phyloP scores from a whole-genome alignment of 306 rosid species.

The Styphnolobium japonicum region DNA sequence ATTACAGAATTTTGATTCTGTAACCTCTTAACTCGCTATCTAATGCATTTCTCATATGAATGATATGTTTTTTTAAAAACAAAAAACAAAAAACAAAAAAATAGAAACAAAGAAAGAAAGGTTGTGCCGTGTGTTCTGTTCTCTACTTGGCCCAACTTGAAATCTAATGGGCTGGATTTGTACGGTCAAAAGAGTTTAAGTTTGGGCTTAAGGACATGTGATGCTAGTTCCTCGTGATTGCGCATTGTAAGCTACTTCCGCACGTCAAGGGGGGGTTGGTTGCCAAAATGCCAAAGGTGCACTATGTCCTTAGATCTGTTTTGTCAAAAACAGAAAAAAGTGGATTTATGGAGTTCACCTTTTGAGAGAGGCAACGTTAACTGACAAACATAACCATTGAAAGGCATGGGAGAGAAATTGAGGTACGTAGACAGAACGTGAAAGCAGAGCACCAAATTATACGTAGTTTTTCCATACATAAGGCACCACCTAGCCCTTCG shows the following conservation, averaged over 20 bases:
- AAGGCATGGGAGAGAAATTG: not conserved
- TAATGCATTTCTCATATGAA: not conserved
- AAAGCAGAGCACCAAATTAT: not conserved
- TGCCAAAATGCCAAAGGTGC: not conserved
- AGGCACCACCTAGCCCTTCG: not conserved
- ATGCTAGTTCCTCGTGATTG: not conserved
- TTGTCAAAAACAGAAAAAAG: constrained; percentile 6
- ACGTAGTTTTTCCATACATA: not conserved
- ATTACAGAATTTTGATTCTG: not conserved
- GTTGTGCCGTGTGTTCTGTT: not conserved
- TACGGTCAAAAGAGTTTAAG: not conserved
- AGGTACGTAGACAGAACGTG: not conserved
- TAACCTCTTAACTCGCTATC: not conserved
- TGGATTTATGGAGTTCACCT: not conserved
- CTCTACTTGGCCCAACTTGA: not conserved
- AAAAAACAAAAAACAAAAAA: too few relatives aligned
- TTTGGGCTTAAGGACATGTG: not conserved
- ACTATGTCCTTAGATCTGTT: not conserved
- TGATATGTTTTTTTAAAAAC: not conserved
- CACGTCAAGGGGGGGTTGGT: too few relatives aligned
- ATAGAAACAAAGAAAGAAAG: not conserved
- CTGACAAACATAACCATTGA: not conserved
- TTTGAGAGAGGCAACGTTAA: not conserved
- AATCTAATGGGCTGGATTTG: constrained; percentile 16
- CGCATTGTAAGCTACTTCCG: too few relatives aligned